phyloP scores from a whole-genome alignment of 805 yeast genomes.

The Maudiozyma barnettii region DNA sequence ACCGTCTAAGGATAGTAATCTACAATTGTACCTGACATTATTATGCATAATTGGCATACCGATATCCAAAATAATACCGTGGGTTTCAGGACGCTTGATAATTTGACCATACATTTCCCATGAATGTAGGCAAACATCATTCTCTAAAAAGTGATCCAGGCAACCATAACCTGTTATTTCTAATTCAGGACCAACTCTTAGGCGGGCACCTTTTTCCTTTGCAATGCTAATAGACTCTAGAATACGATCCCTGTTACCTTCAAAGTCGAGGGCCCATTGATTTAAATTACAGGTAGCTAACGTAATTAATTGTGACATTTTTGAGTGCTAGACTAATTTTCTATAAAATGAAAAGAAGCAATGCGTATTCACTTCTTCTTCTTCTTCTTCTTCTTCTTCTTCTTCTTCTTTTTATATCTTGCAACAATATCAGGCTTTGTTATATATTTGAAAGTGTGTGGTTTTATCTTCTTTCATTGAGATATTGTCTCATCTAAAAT shows the following conservation, averaged over 20 bases:
- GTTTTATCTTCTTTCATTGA: no score
- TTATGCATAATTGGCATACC: constrained; percentile 93
- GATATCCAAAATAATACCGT: constrained; percentile 74
- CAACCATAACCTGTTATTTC: constrained; percentile 94
- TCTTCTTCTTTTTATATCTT: no score
- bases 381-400: no score
- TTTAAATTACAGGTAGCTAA: constrained; percentile 89
- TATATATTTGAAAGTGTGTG: no score
- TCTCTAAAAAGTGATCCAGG: constrained; percentile 86
- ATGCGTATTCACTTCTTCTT: no score
- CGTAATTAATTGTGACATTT: constrained; percentile 81
- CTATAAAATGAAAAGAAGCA: no score
- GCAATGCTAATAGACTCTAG: constrained; percentile 71
- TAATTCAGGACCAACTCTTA: constrained; percentile 94
- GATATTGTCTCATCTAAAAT: no score
- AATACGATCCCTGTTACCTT: constrained; percentile 91
- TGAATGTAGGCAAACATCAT: constrained; percentile 77
- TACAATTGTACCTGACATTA: constrained; percentile 83
- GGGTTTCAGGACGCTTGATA: constrained; percentile 53
- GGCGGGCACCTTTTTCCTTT: constrained; percentile 60
- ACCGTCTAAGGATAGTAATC: constrained; percentile 73
- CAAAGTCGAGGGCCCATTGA: constrained; percentile 98
- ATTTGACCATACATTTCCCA: constrained; percentile 92
- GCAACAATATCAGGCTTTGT: no score
- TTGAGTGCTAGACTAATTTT: neutral